Conservation (phyloP, 805 yeast genomes). For the Ogataea minuta region DNA sequence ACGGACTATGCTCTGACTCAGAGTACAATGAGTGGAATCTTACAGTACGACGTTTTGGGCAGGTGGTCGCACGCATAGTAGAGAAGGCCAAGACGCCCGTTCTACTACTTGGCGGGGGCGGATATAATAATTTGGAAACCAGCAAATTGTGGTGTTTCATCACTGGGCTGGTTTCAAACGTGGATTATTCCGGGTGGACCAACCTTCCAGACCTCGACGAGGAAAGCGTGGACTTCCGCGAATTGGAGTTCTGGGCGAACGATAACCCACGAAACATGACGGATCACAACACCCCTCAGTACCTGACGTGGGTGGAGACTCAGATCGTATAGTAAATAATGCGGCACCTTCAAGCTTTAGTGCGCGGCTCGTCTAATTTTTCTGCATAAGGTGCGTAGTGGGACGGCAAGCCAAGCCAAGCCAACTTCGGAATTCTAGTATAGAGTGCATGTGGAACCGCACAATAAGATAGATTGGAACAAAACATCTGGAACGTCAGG, state of each 20-base stretch:
- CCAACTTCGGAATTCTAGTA: background rate
- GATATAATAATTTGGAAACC: constrained; percentile 60
- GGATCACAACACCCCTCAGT: constrained; percentile 31
- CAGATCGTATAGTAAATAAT: background rate
- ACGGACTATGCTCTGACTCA: constrained; percentile 63
- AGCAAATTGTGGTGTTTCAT: constrained; percentile 60
- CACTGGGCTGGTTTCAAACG: constrained; percentile 30
- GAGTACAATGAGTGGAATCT: constrained; percentile 68
- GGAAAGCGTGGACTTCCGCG: constrained; percentile 16
- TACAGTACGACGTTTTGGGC: constrained; percentile 48
- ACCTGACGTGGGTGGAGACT: constrained; percentile 22
- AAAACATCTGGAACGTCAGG: too few relatives aligned
- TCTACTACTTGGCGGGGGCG: constrained; percentile 73
- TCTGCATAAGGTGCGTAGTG: background rate
- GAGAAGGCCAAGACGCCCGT: constrained; percentile 33
- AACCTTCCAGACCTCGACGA: constrained; percentile 52
- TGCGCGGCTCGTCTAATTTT: constrained; percentile 6
- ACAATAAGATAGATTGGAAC: too few relatives aligned
- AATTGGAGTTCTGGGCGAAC: constrained; percentile 25
- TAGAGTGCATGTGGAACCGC: too few relatives aligned
- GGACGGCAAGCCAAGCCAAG: too few relatives aligned
- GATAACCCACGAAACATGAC: constrained; percentile 33
- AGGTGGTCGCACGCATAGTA: constrained; percentile 33
- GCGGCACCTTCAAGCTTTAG: constrained; percentile 1
- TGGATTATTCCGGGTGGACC: constrained; percentile 19